phyloP scores from a whole-genome alignment of 163 green algal species.

The Scenedesmus sp. region DNA sequence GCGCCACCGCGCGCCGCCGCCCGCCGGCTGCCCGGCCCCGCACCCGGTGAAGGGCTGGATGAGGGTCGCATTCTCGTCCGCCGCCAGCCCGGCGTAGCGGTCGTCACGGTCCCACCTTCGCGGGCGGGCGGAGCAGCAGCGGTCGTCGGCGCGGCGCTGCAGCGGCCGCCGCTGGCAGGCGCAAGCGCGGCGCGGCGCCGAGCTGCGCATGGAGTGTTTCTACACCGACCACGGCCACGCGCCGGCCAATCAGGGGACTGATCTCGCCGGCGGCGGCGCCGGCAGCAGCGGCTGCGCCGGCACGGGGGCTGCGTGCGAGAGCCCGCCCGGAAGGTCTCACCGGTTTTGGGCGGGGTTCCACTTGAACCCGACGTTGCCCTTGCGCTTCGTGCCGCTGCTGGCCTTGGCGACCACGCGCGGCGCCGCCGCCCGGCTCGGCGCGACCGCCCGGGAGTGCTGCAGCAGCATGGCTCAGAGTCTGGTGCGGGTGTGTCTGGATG shows the following conservation, averaged over 20 bases:
- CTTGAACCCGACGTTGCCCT: conserved; percentile 43
- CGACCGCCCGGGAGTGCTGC: no score
- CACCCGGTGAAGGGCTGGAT: conserved; percentile 56
- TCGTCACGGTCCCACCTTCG: conserved; percentile 52
- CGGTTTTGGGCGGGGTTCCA: conserved; percentile 34
- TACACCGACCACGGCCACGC: background rate
- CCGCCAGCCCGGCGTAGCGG: conserved; percentile 39
- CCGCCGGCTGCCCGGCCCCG: conserved; percentile 35
- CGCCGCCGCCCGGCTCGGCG: no score
- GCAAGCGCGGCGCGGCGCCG: background rate
- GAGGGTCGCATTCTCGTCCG: conserved; percentile 50
- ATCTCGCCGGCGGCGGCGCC: background rate
- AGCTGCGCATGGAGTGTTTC: background rate
- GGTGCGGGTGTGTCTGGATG: no score
- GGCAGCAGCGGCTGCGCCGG: background rate
- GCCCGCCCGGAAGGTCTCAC: no score
- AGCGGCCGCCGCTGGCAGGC: no score
- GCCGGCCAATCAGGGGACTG: background rate
- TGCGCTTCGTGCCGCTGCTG: conserved; percentile 5
- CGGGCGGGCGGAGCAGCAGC: background rate
- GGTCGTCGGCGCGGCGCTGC: no score
- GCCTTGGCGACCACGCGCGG: background rate
- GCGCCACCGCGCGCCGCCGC: background rate
- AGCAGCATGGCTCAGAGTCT: no score
- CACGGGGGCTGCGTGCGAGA: background rate